Conservation (phyloP, 441 rosid species). For the Codiaeum variegatum region DNA sequence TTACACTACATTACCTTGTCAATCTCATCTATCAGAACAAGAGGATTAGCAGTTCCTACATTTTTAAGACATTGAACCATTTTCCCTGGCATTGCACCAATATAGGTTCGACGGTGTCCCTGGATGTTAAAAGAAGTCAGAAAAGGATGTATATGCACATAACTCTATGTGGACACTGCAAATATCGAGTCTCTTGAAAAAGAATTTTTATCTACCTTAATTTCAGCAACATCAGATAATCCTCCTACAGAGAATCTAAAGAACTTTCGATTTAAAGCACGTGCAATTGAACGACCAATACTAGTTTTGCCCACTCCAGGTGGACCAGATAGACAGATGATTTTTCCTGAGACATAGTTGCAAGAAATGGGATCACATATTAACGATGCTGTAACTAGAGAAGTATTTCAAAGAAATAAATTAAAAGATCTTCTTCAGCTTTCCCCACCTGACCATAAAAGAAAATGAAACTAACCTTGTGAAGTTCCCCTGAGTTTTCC, state of each 20-base stretch:
- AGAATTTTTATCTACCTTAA: slow-evolving; percentile 52
- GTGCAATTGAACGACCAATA: slow-evolving; percentile 92
- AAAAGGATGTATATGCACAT: slow-evolving; percentile 1
- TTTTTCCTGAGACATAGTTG: slow-evolving; percentile 58
- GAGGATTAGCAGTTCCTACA: slow-evolving; percentile 93
- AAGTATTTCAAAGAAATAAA: background rate
- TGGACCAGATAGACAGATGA: slow-evolving; percentile 93
- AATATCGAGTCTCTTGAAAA: background rate
- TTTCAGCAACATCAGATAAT: slow-evolving; percentile 87
- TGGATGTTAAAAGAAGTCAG: slow-evolving; percentile 30
- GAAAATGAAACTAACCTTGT: slow-evolving; percentile 57
- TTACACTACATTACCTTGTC: slow-evolving; percentile 62
- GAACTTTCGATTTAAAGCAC: slow-evolving; percentile 84
- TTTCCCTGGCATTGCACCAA: slow-evolving; percentile 98
- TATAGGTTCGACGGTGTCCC: slow-evolving; percentile 96
- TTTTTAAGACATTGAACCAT: slow-evolving; percentile 96
- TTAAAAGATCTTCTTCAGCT: background rate
- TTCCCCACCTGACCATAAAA: background rate
- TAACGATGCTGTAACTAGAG: slow-evolving; percentile 6
- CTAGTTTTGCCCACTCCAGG: slow-evolving; percentile 99
- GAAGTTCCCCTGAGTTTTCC: slow-evolving; percentile 97
- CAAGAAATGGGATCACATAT: slow-evolving; percentile 15
- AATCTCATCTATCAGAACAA: slow-evolving; percentile 94
- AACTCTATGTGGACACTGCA: background rate
- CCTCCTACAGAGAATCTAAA: slow-evolving; percentile 97